Conservation (phyloP, 768 basidiomycete species). For the Auricularia cornea region DNA sequence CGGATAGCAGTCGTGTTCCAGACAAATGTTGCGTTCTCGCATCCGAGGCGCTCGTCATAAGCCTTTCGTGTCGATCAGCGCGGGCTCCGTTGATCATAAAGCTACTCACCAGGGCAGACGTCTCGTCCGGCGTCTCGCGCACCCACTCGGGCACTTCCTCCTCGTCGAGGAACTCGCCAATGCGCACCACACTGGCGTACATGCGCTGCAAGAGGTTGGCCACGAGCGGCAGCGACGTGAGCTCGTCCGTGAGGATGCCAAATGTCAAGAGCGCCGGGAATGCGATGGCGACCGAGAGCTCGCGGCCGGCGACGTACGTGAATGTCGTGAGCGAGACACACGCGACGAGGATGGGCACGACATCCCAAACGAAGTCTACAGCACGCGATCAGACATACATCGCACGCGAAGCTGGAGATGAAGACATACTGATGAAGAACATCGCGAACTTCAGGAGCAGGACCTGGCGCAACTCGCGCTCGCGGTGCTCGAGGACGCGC, state of each 20-base stretch:
- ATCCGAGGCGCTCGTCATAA: not conserved
- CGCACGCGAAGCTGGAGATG: not conserved
- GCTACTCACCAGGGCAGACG: not conserved
- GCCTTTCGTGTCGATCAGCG: no score
- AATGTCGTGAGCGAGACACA: not conserved
- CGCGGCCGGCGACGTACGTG: not conserved
- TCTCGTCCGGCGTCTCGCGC: conserved; percentile 43
- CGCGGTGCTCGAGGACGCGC: not conserved
- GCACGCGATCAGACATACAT: no score
- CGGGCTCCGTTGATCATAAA: no score
- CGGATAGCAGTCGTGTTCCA: not conserved
- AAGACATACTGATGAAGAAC: not conserved
- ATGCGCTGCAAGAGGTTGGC: not conserved
- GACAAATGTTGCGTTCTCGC: not conserved
- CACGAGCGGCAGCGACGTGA: not conserved
- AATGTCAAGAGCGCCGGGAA: not conserved
- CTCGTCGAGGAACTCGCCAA: conserved; percentile 64
- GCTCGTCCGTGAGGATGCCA: not conserved
- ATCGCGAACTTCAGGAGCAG: not conserved
- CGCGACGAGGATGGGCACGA: not conserved
- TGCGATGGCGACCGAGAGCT: not conserved
- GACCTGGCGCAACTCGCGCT: not conserved
- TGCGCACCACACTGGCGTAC: conserved; percentile 45
- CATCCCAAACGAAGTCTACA: conserved; percentile 1
- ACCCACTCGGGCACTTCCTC: conserved; percentile 79